Evolutionary conservation across 257 asterid species (phyloP).

Genomic region (Solanum gracilifrons): DNA sequence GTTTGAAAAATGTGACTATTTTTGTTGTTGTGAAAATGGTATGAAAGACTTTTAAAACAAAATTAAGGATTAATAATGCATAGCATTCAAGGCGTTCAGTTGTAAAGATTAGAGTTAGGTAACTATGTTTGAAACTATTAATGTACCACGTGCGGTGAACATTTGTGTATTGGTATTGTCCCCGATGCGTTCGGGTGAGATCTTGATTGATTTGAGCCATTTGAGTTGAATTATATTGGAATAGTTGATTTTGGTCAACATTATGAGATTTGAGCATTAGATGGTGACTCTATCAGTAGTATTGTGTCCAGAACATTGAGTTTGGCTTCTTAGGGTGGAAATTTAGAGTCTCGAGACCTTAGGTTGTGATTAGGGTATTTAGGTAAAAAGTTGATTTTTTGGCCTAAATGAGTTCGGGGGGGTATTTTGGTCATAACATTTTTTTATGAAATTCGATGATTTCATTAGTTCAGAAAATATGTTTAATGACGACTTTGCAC

Average conservation of each 20-base stretch:
- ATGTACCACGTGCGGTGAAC: background rate
- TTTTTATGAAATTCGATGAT: background rate
- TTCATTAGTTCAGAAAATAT: background rate
- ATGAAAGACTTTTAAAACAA: background rate
- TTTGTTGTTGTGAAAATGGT: background rate
- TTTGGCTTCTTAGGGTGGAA: background rate
- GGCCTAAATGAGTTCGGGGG: background rate
- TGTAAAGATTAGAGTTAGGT: background rate
- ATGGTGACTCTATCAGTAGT: background rate
- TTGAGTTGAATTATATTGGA: background rate
- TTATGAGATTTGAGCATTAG: background rate
- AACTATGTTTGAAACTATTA: background rate
- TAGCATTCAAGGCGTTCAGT: background rate
- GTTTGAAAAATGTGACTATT: background rate
- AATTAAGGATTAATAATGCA: background rate
- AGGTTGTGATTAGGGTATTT: background rate
- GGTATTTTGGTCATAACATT: background rate
- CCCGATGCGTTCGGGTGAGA: background rate
- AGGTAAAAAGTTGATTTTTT: background rate
- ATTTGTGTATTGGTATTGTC: background rate
- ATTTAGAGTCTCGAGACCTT: background rate
- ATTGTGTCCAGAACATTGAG: background rate
- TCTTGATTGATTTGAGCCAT: background rate
- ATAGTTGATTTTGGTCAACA: too few species aligned
- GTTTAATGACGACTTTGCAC: too few species aligned